Evolutionary conservation across 495 filamentous ascomycete species (phyloP).

Genomic region (Echria macrotheca): DNA sequence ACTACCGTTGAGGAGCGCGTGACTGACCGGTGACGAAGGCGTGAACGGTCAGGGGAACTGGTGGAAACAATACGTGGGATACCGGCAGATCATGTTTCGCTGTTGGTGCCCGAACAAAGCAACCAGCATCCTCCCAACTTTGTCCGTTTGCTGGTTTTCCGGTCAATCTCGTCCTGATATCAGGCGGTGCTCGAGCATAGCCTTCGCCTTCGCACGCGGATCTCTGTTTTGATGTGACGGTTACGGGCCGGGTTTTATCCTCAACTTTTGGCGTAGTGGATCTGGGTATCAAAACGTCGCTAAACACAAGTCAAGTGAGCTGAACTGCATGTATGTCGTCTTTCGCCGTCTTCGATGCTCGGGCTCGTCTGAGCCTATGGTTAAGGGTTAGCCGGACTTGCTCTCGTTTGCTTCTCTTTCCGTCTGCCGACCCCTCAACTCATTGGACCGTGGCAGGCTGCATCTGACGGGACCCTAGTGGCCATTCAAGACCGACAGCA

Average conservation of each 20-base stretch:
- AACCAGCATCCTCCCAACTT: constrained; percentile 19
- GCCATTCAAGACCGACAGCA: constrained; percentile 2
- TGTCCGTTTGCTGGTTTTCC: constrained; percentile 23
- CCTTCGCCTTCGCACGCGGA: constrained; percentile 7
- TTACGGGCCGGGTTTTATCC: constrained; percentile 7
- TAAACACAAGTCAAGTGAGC: constrained; percentile 35
- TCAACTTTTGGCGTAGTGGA: no score
- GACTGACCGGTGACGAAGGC: constrained; percentile 15
- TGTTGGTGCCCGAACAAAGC: constrained; percentile 44
- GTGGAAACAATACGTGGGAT: constrained; percentile 23
- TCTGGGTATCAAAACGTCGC: constrained; percentile 21
- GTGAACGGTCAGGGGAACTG: constrained; percentile 15
- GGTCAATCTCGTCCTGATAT: constrained; percentile 18
- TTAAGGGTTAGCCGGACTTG: constrained; percentile 1
- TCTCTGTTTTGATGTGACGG: constrained; percentile 13
- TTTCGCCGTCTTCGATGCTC: constrained; percentile 12
- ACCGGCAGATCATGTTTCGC: constrained; percentile 34
- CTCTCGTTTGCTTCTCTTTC: constrained; percentile 15
- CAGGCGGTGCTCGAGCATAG: constrained; percentile 3
- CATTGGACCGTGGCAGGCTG: constrained; percentile 15
- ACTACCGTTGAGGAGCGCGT: constrained; percentile 8
- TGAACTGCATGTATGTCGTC: constrained; percentile 33
- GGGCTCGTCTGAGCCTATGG: constrained; percentile 16
- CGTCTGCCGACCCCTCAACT: neutral
- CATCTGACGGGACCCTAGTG: constrained; percentile 2